phyloP scores from a whole-genome alignment of 768 basidiomycete genomes.

The Leccinum variicolor region DNA sequence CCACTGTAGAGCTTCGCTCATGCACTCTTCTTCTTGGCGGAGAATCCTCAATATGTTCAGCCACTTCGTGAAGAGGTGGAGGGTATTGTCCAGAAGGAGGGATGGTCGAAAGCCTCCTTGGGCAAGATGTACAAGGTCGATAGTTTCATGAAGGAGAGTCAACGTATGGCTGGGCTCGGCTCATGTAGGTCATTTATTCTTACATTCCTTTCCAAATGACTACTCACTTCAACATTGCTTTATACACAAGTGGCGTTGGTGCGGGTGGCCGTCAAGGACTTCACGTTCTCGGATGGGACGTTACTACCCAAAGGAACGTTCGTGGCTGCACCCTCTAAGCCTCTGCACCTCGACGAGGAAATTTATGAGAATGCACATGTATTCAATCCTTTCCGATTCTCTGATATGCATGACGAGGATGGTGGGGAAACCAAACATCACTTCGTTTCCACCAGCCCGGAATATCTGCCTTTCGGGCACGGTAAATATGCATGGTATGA shows the following conservation, averaged over 20 bases:
- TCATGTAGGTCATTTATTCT: conserved; percentile 14
- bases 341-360: conserved; percentile 19
- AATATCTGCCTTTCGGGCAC: background rate
- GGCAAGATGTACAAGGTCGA: background rate
- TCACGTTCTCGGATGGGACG: conserved; percentile 38
- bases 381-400: conserved; percentile 51
- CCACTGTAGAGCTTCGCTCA: background rate
- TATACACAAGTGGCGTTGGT: conserved; percentile 24
- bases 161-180: background rate
- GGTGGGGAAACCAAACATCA: conserved; percentile 20
- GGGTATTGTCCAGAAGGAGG: background rate
- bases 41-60: background rate
- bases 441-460: background rate
- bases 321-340: conserved; percentile 24
- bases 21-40: background rate
- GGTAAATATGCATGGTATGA: conserved; percentile 3
- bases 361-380: conserved; percentile 31
- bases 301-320: conserved; percentile 10
- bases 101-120: background rate
- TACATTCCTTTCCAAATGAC: background rate
- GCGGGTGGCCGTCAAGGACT: conserved; percentile 31
- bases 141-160: background rate
- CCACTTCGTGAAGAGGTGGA: background rate
- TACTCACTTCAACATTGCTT: background rate
- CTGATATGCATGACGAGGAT: conserved; percentile 32